Conservation (phyloP, 192 early-diverging fungal species). For the Geranomyces variabilis region DNA sequence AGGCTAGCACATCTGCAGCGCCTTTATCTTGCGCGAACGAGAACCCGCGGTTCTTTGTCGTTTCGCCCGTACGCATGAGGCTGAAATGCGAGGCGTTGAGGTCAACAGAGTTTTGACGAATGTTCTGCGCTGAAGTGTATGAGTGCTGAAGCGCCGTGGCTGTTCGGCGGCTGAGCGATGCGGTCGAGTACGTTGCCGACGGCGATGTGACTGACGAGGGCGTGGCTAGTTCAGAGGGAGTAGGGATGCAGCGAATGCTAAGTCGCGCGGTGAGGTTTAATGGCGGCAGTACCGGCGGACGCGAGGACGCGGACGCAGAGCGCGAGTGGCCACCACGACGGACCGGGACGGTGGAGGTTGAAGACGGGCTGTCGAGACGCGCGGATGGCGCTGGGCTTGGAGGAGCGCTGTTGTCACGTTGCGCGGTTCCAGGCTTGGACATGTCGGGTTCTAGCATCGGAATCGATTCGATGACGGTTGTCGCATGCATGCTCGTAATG, state of each 20-base stretch:
- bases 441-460: constrained; percentile 9
- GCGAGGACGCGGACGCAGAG: background rate
- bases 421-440: background rate
- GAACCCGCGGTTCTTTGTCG: constrained; percentile 46
- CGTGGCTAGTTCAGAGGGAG: background rate
- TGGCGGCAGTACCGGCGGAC: background rate
- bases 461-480: constrained; percentile 10
- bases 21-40: constrained; percentile 50
- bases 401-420: too few relatives aligned
- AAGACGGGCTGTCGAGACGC: background rate
- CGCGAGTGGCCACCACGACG: background rate
- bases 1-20: constrained; percentile 40
- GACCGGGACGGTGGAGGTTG: background rate
- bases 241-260: constrained; percentile 18
- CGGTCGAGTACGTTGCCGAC: background rate
- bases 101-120: background rate
- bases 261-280: constrained; percentile 1
- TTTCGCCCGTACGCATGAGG: constrained; percentile 47
- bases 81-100: constrained; percentile 24
- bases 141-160: background rate
- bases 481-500: background rate
- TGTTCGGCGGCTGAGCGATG: constrained; percentile 9
- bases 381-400: background rate
- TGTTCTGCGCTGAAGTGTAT: background rate
- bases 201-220: background rate